Base-by-base conservation (phyloP, 371 early-diverging fungal genomes). In the Smittium culicis region DNA sequence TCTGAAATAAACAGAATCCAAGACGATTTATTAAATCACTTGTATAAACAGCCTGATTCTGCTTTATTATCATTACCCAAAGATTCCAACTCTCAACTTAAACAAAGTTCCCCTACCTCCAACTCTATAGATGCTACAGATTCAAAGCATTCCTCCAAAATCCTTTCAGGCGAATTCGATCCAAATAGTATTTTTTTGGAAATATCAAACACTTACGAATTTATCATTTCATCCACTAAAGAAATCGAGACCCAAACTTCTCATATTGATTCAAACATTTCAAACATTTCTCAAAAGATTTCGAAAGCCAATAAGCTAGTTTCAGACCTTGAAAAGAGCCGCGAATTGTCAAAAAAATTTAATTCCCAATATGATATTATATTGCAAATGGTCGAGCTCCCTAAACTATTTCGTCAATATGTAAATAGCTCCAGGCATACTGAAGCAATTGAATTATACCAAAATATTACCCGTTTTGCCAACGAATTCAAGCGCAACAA, bases 381-480 rank as follows among this genome's bases (percentile, higher is more conserved):
- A 30, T 31, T 62, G 2, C 33, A 29, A 29, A 20, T 62, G n/a
- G 31, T 34, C 11, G 63, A 62, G 34, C 28, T 62, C 24, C 63
- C 63, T 2, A 62, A 62, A 33, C 28, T 17, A 62, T 31, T 62
- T 24, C 2, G 63, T 16, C 63, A 62, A 32, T 62, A 20, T 33
- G 28, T n/a, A 8, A 2, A 8, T 31, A 62, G 63, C 34, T 28
- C 32, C n/a, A 62, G 32, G 34, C 34, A 62, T 32, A 28, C 28
- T 16, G 63, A 62, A 34, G 63, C 33, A 30, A 62, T 62, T 62
- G 63, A 62, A 3, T 31, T 62, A 30, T 62, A 62, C 34, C 24
- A 31, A 31, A 32, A 32, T 11, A 33, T 34, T 24, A 31, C 29
- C 24, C 28, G n/a, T 16, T 62, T 62, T 32, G 28, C 2, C 16